phyloP scores from a whole-genome alignment of 768 basidiomycete species.

The Phylloporus sp. region DNA sequence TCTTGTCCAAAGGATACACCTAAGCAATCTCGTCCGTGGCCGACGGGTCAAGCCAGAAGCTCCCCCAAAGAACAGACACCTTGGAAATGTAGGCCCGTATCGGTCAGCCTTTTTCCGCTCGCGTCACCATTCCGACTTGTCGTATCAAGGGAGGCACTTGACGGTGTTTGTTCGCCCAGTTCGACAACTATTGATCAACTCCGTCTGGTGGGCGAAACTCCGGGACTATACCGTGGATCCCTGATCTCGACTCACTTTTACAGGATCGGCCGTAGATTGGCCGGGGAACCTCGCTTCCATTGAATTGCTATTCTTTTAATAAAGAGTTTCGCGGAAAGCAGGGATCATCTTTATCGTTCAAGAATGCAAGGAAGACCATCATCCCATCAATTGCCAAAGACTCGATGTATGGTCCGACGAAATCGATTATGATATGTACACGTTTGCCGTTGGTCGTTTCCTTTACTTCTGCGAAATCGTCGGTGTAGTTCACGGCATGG shows the following conservation, averaged over 20 bases:
- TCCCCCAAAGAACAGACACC: conserved; percentile 35
- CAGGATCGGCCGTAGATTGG: conserved; percentile 63
- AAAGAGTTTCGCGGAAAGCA: conserved; percentile 16
- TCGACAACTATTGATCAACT: conserved; percentile 59
- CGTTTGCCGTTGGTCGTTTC: conserved; percentile 63
- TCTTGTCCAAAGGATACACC: conserved; percentile 78
- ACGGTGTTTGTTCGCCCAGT: conserved; percentile 36
- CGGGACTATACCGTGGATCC: conserved; percentile 84
- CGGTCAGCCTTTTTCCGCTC: conserved; percentile 48
- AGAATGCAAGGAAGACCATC: conserved; percentile 61
- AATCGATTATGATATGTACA: conserved; percentile 81
- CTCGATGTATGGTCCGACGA: conserved; percentile 76
- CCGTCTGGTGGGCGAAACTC: conserved; percentile 67
- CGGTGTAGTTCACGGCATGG: conserved; percentile 77
- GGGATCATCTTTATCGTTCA: conserved; percentile 51
- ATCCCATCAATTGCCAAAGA: conserved; percentile 65
- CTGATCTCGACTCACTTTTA: conserved; percentile 84
- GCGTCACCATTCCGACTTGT: conserved; percentile 57
- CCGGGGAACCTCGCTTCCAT: conserved; percentile 50
- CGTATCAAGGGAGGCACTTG: conserved; percentile 46
- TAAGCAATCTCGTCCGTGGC: conserved; percentile 26
- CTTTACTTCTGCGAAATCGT: conserved; percentile 75
- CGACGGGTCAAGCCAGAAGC: conserved; percentile 11
- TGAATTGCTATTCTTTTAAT: conserved; percentile 15
- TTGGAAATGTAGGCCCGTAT: conserved; percentile 77